phyloP scores from a whole-genome alignment of 768 basidiomycete genomes.

The Suillus americanus region DNA sequence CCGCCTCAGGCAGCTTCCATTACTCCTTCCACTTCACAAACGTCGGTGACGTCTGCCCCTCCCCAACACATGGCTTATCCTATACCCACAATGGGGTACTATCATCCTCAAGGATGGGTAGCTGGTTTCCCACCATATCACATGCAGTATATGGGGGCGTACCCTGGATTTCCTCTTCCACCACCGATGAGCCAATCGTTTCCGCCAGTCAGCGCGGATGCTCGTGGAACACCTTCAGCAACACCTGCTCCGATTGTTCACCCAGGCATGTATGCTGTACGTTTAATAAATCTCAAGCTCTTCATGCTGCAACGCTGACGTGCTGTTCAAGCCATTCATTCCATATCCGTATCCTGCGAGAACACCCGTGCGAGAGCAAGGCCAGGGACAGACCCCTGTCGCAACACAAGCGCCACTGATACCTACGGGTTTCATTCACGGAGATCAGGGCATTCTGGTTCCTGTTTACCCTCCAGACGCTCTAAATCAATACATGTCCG shows the following conservation, averaged over 20 bases:
- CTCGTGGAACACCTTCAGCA: constrained; percentile 31
- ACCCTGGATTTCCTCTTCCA: constrained; percentile 44
- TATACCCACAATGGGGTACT: constrained; percentile 44
- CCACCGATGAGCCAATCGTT: constrained; percentile 23
- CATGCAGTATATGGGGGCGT: constrained; percentile 48
- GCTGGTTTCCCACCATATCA: constrained; percentile 54
- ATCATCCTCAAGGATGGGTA: constrained; percentile 51
- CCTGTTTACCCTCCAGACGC: constrained; percentile 72
- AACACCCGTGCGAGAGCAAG: constrained; percentile 20
- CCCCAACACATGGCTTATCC: constrained; percentile 34
- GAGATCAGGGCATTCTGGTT: constrained; percentile 70
- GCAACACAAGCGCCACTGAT: constrained; percentile 53
- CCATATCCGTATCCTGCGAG: constrained; percentile 45
- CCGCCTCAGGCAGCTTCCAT: constrained; percentile 7
- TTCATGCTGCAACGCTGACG: constrained; percentile 12
- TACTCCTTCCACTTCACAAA: constrained; percentile 22
- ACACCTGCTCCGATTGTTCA: constrained; percentile 38
- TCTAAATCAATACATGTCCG: constrained; percentile 66
- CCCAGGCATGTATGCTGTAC: constrained; percentile 47
- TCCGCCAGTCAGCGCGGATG: constrained; percentile 36
- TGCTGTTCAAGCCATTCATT: constrained; percentile 41
- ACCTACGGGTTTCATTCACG: constrained; percentile 70
- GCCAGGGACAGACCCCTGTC: constrained; percentile 16
- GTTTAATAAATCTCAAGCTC: constrained; percentile 19
- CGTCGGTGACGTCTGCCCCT: constrained; percentile 26